Percentiles rank a stretch among this genome's conserved stretches.
These are phyloP conservation scores for Byssothecium circinans DNA, from an alignment of 2,329 filamentous ascomycete species.

Conservation along the genomic window DNA sequence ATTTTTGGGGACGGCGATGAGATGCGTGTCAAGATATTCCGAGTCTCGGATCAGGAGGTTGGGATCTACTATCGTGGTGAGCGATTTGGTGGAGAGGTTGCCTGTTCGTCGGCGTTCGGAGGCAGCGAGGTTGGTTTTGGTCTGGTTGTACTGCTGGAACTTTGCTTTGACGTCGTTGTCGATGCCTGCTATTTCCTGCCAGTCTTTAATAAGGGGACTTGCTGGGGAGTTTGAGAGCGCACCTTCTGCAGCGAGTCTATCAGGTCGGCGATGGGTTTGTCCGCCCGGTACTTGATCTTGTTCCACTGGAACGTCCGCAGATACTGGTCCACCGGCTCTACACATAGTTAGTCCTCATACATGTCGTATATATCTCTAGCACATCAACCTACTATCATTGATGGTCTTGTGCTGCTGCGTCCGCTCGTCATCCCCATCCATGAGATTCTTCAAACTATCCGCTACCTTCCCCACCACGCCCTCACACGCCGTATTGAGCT, in stretches of 20 bases:
- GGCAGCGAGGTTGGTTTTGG: conserved; percentile 80
- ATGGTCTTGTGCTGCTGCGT: conserved; percentile 86
- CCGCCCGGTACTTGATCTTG: conserved; percentile 93
- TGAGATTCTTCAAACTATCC: conserved; percentile 78
- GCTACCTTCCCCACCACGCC: conserved; percentile 84
- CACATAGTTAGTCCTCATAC: conserved; percentile 8
- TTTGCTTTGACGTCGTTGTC: conserved; percentile 96
- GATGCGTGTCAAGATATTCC: conserved; percentile 94
- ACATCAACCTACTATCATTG: conserved; percentile 70
- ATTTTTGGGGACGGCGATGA: conserved; percentile 82
- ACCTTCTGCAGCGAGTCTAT: conserved; percentile 89
- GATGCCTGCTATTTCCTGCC: conserved; percentile 81
- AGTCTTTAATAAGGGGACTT: neutral
- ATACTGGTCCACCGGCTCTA: conserved; percentile 96
- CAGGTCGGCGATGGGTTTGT: conserved; percentile 85
- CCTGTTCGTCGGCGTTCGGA: conserved; percentile 89
- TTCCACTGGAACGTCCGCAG: conserved; percentile 91
- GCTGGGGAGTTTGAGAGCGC: conserved; percentile 7
- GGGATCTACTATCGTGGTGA: conserved; percentile 85
- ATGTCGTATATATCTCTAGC: neutral
- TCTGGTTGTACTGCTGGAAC: conserved; percentile 89
- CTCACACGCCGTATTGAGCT: conserved; percentile 80
- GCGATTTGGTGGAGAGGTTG: conserved; percentile 90
- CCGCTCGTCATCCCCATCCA: conserved; percentile 83
- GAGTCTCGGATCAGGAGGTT: conserved; percentile 75